Percentiles rank a stretch among this genome's conserved stretches.
These are phyloP conservation scores for Yarrowia osloensis DNA, from an alignment of 805 yeast species.

Conservation along the genomic window DNA sequence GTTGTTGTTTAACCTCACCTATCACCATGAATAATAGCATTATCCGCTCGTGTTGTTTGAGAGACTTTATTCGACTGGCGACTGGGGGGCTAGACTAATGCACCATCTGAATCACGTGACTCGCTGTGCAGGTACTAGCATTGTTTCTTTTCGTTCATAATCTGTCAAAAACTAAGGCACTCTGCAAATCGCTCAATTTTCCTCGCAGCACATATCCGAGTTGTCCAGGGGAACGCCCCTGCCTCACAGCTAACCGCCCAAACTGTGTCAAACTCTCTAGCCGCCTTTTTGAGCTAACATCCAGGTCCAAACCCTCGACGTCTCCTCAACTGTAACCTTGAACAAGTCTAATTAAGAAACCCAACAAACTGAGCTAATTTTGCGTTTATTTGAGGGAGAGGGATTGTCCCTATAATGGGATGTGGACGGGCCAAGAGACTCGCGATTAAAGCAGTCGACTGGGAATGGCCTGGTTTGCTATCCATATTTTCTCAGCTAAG, in stretches of 20 bases:
- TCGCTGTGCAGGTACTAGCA: too few species aligned
- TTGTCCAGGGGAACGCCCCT: too few species aligned
- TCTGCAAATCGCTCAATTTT: too few species aligned
- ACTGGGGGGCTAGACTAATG: too few species aligned
- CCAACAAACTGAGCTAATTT: background rate
- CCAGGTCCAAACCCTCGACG: background rate
- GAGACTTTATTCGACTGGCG: too few species aligned
- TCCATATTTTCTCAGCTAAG: background rate
- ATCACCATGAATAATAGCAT: too few species aligned
- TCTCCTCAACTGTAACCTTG: constrained; percentile 12
- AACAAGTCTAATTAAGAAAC: constrained; percentile 12
- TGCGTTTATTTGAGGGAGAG: background rate
- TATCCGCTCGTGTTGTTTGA: too few species aligned
- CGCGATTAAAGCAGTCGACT: background rate
- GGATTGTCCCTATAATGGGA: background rate
- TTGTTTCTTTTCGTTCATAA: too few species aligned
- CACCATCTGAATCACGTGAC: too few species aligned
- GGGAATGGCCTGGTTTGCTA: background rate
- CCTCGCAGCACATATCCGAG: too few species aligned
- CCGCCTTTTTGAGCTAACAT: background rate
- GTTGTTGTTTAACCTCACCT: too few species aligned
- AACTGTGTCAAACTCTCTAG: background rate
- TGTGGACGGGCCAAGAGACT: background rate
- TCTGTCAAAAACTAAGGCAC: too few species aligned
- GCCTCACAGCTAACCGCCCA: background rate